Conservation (phyloP, 345 rosid genomes). For the Crucihimalaya himalaica region DNA sequence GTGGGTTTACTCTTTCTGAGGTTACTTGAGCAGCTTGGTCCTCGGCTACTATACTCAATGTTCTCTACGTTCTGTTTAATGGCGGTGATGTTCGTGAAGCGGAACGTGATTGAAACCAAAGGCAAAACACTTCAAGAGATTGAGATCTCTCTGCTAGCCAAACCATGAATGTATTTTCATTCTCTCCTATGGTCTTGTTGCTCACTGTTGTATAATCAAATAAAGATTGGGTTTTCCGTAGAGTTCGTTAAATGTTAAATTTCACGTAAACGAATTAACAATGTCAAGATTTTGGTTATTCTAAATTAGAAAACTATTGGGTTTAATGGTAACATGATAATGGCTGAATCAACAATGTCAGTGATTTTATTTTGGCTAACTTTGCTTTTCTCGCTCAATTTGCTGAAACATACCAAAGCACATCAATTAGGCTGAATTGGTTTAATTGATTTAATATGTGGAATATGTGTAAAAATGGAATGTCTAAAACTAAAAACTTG, state of each 20-base stretch:
- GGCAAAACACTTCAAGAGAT: conserved; percentile 98
- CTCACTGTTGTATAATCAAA: conserved; percentile 11
- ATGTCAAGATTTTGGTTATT: background rate
- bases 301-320: background rate
- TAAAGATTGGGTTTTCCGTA: background rate
- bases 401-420: background rate
- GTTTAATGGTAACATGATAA: background rate
- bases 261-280: background rate
- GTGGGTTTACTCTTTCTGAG: conserved; percentile 92
- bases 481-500: background rate
- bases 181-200: background rate
- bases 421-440: background rate
- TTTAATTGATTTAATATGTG: background rate
- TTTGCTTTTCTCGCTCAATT: background rate
- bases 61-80: conserved; percentile 76
- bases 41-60: conserved; percentile 72
- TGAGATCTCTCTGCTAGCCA: conserved; percentile 83
- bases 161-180: conserved; percentile 21
- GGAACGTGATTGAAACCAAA: conserved; percentile 89
- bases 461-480: background rate
- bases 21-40: conserved; percentile 79
- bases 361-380: background rate
- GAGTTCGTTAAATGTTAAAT: background rate
- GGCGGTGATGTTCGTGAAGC: conserved; percentile 81
- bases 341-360: background rate